phyloP scores from a whole-genome alignment of 2,329 filamentous ascomycete genomes.

The Calonectria fujianensis region DNA sequence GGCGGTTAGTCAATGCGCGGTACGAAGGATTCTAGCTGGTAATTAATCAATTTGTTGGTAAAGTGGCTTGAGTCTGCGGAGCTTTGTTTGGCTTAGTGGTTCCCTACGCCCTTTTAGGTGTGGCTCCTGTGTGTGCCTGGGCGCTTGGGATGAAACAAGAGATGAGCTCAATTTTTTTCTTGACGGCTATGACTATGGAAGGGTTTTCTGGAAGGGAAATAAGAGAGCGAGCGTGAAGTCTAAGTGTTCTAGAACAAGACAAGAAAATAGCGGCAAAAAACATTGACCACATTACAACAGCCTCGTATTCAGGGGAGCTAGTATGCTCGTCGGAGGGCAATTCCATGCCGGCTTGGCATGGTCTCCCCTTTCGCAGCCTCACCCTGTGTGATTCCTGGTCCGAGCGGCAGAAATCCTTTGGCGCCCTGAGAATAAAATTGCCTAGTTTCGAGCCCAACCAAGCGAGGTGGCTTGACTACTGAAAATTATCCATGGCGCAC shows the following conservation, averaged over 20 bases:
- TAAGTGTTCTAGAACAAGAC: background rate
- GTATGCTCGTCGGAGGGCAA: background rate
- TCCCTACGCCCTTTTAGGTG: background rate
- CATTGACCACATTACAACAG: background rate
- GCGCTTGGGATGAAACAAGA: slow-evolving; percentile 6
- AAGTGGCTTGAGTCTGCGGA: background rate
- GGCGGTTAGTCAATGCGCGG: slow-evolving; percentile 6
- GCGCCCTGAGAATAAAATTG: background rate
- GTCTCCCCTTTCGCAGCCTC: background rate
- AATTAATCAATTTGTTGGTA: slow-evolving; percentile 3
- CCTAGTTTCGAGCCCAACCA: background rate
- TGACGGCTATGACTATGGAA: background rate
- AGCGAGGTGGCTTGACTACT: background rate
- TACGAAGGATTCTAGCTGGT: background rate
- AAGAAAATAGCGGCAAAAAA: background rate
- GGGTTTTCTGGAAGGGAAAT: background rate
- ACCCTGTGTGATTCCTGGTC: slow-evolving; percentile 1
- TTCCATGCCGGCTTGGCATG: background rate
- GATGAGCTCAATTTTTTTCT: background rate
- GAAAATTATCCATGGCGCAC: background rate
- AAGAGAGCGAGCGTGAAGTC: background rate
- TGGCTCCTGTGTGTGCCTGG: background rate
- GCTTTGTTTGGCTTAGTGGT: background rate
- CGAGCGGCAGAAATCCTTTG: slow-evolving; percentile 3
- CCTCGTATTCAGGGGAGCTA: background rate